Percentiles rank a stretch among this genome's conserved stretches.
Evolutionary conservation across 352 stramenopile genomes (phyloP).

Genomic region (Phytophthora pisi): DNA sequence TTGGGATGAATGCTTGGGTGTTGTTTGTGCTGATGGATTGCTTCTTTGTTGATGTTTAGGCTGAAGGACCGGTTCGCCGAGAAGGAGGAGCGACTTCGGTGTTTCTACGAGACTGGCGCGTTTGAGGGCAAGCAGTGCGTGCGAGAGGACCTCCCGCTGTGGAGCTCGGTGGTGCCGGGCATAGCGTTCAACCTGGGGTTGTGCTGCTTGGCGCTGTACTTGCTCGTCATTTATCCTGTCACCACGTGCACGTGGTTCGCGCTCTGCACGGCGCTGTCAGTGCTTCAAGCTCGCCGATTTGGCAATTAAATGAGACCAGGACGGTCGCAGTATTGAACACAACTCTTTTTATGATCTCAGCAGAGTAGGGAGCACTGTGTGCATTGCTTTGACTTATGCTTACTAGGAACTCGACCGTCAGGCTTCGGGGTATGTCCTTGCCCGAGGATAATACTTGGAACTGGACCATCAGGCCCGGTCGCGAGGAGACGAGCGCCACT

Average conservation of each 20-base stretch:
- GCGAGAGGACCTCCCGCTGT: constrained; percentile 39
- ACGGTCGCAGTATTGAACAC: neutral
- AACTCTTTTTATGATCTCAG: constrained; percentile 10
- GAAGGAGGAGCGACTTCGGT: constrained; percentile 70
- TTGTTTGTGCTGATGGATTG: neutral
- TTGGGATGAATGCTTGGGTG: neutral
- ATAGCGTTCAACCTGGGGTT: constrained; percentile 51
- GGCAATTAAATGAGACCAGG: constrained; percentile 32
- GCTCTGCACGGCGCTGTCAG: constrained; percentile 48
- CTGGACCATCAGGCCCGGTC: constrained; percentile 3
- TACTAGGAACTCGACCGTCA: too few relatives aligned
- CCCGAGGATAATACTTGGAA: neutral
- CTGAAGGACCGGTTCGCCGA: constrained; percentile 53
- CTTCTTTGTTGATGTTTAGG: neutral
- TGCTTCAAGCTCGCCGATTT: constrained; percentile 59
- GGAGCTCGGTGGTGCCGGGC: constrained; percentile 34
- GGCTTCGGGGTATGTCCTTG: too few relatives aligned
- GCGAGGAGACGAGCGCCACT: constrained; percentile 37
- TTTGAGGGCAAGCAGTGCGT: constrained; percentile 50
- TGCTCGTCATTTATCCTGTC: constrained; percentile 42
- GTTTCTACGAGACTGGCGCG: constrained; percentile 66
- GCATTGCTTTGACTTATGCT: too few relatives aligned
- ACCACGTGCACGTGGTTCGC: constrained; percentile 45
- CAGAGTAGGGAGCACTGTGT: too few relatives aligned
- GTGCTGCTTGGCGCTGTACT: constrained; percentile 35